phyloP scores from a whole-genome alignment of 106 monocot species.

The Dioscorea alata region DNA sequence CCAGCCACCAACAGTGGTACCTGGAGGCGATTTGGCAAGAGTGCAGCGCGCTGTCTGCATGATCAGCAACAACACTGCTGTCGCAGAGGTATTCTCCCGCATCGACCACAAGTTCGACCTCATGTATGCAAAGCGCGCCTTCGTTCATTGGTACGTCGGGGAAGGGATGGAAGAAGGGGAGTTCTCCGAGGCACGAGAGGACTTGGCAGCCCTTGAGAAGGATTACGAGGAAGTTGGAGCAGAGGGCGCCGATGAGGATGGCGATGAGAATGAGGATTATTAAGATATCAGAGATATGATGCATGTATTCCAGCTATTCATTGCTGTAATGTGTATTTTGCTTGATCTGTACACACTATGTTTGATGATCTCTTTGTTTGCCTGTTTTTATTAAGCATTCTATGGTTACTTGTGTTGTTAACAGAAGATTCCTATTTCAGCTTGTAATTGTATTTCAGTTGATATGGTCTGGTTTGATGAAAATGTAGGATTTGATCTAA shows the following conservation, averaged over 20 bases:
- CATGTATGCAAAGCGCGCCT: slow-evolving; percentile 88
- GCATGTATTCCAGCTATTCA: background rate
- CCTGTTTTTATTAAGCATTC: too few relatives aligned
- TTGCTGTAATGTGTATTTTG: too few relatives aligned
- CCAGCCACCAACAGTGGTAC: slow-evolving; percentile 82
- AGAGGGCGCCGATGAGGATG: slow-evolving; percentile 57
- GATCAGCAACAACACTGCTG: slow-evolving; percentile 94
- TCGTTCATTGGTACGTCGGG: slow-evolving; percentile 94
- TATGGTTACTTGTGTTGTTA: too few relatives aligned
- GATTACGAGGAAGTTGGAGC: slow-evolving; percentile 93
- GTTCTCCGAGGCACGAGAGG: slow-evolving; percentile 84
- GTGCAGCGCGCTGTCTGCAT: slow-evolving; percentile 84
- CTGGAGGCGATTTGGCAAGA: slow-evolving; percentile 76
- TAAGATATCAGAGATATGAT: slow-evolving; percentile 5
- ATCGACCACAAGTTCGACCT: slow-evolving; percentile 93
- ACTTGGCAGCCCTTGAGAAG: slow-evolving; percentile 83
- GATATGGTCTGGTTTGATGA: too few relatives aligned
- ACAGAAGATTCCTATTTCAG: too few relatives aligned
- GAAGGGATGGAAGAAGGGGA: slow-evolving; percentile 97
- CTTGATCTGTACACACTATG: too few relatives aligned
- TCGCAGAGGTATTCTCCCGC: slow-evolving; percentile 87
- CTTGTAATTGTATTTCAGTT: too few relatives aligned
- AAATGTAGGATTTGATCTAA: too few relatives aligned
- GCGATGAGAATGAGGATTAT: slow-evolving; percentile 46
- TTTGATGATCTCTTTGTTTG: too few relatives aligned